Evolutionary conservation across 139 green algal genomes (phyloP).

Genomic region (Auxenochlorella protothecoides): DNA sequence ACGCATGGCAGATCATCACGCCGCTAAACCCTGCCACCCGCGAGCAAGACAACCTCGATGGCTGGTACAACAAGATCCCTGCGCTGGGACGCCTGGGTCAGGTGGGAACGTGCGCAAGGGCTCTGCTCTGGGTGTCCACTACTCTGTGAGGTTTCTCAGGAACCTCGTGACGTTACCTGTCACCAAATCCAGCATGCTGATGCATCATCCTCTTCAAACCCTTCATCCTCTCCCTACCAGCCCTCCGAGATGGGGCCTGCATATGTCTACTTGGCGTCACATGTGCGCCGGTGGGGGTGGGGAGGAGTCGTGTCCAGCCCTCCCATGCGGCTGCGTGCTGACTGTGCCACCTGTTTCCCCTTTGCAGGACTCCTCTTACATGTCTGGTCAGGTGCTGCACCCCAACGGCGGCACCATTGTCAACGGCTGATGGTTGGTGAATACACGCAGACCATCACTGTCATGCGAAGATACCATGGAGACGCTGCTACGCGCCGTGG

Average conservation of each 20-base stretch:
- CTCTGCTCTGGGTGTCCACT: too few species aligned
- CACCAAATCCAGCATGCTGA: too few species aligned
- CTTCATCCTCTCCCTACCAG: too few species aligned
- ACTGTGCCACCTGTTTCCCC: too few species aligned
- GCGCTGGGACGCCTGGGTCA: slow-evolving; percentile 7
- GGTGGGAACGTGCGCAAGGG: background rate
- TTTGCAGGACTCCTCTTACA: slow-evolving; percentile 1
- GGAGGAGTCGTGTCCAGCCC: background rate
- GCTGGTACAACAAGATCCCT: slow-evolving; percentile 2
- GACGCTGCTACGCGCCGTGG: too few species aligned
- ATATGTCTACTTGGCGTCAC: background rate
- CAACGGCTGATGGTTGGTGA: slow-evolving; percentile 14
- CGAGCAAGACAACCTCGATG: slow-evolving; percentile 12
- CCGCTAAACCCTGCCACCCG: slow-evolving; percentile 10
- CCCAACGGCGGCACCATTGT: slow-evolving; percentile 44
- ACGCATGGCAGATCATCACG: slow-evolving; percentile 5
- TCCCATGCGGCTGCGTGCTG: too few species aligned
- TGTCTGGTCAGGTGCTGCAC: slow-evolving; percentile 38
- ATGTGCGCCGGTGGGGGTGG: background rate
- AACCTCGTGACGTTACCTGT: too few species aligned
- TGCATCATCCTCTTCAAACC: too few species aligned
- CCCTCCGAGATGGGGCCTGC: background rate
- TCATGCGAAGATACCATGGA: too few species aligned
- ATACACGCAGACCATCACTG: too few species aligned
- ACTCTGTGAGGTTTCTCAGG: too few species aligned